Evolutionary conservation across 331 rosid species (phyloP), one percentile per base, ranked within the genome.

Genomic region (Acacia pycnantha): DNA sequence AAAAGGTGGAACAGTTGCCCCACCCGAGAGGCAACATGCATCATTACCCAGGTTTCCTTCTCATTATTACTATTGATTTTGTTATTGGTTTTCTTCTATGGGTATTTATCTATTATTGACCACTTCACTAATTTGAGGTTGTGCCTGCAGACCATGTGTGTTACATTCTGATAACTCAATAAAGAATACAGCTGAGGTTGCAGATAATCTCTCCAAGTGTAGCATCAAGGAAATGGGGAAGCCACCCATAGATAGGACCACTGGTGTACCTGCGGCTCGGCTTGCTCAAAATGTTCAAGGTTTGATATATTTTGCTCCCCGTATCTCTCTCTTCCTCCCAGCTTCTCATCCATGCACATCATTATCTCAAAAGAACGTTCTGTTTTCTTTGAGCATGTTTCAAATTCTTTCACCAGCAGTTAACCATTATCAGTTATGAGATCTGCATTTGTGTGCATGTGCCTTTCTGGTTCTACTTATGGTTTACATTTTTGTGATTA

Each of bases 11-110:
- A 83, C 88, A 47, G 99, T 88, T 76, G 82, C 89, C 78, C 97
- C 99, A 14, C 98, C 91, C 21, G 98, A 92, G 90, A 90, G 99
- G 85, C 98, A 94, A 62, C 99, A 96, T 79, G 99, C 99, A 73
- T 96, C 99, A 14, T 88, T 96, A 64, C 99, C 99, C 21, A 91
- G 99, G 99, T 93, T 81, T 74, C 50, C 35, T 61, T 27, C 51
- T 83, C 40, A 40, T 46, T 51, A 37, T 27, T 80, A 16, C 31
- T 11, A 8, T 61, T 68, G 21, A 15, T 66, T 51, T 61, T 16
- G 40, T 58, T 33, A 50, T 59, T 51, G 40, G 50, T 70, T 61
- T 82, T 77, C 41, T 70, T 78, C 73, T 80, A 26, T 76, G 74
- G 65, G 43, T 21, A 40, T 65, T 73, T 40, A 66, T 50, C 73